Conservation (phyloP, 1,284 basidiomycete species). For the Apiotrichum sp. region DNA sequence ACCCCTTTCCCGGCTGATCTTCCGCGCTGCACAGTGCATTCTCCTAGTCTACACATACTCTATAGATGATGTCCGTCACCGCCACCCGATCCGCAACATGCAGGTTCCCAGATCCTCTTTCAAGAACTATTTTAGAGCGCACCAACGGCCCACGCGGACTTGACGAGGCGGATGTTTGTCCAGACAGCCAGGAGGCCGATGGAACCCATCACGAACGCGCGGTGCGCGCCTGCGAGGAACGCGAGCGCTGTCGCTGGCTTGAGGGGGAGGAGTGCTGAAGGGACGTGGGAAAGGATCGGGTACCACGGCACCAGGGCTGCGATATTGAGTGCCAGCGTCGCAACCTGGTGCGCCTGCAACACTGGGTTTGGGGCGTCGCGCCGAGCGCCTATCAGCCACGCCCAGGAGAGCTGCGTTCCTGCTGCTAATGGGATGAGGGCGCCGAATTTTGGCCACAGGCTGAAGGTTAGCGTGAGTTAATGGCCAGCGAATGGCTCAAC, state of each 20-base stretch:
- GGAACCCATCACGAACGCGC: constrained; percentile 5
- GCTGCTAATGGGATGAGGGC: constrained; percentile 3
- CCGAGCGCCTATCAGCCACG: constrained; percentile 13
- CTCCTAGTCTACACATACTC: neutral
- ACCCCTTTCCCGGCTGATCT: no score
- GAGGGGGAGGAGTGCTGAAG: neutral
- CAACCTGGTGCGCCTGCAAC: constrained; percentile 9
- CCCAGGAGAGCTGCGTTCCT: constrained; percentile 9
- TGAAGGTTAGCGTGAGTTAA: neutral
- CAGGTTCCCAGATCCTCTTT: neutral
- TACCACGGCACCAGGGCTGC: neutral
- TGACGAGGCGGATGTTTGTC: constrained; percentile 16
- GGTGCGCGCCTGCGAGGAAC: neutral
- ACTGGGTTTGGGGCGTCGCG: constrained; percentile 9
- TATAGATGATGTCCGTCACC: no score
- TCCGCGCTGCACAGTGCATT: neutral
- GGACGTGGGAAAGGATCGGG: neutral
- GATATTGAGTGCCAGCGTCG: neutral
- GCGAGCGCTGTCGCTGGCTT: neutral
- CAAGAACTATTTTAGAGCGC: constrained; percentile 4
- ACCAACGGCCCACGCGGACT: constrained; percentile 17
- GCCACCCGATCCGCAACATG: no score
- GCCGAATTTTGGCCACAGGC: constrained; percentile 8
- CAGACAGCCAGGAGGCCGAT: constrained; percentile 10
- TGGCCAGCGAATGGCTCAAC: neutral